Base-by-base conservation (phyloP, 2,329 filamentous ascomycete species). In the Xylaria sp. region DNA sequence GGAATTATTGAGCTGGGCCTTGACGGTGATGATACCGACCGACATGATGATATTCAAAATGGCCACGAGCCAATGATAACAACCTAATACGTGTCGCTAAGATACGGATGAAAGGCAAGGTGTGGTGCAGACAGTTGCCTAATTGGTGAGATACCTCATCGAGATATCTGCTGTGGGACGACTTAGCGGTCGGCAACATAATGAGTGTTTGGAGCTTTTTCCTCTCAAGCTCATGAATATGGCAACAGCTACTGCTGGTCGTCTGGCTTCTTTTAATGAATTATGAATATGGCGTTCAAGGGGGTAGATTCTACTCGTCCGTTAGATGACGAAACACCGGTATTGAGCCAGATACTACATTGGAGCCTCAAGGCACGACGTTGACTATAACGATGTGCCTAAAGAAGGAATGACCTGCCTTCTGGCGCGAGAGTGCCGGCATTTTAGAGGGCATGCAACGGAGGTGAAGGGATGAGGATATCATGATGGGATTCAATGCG, bases 31-130 rank as follows among this genome's bases (percentile, higher is more conserved):
- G 76, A 77, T 20, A 66, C 64, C 20, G 67, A 73, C 7, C 70
- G 68, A 38, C 49, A 67, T 36, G 61, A 72, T 65, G 63, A 68
- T 17, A 69, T 76, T 36, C 80, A 83, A 51, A 84, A 84, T 65
- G 83, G 82, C 10, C 82, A 84, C 58, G 76, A 77, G 69, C 79
- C 82, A 6, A 87, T 88, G 85, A 80, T 86, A 70, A 88, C 84
- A 67, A 85, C 81, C 59, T 87, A 77, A 81, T 20, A 46, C 20
- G 26, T 33, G 23, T 13, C 9, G 9, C 33, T 23, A 28, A 28
- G 23, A 42, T 6, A n/a, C 54, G 53, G 38, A 51, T 51, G 28
- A 46, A 58, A 17, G 61, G 36, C 10, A 36, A 40, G 13, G 2
- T 15, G 15, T 44, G 13, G n/a, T 23, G 11, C 20, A 36, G 13